Conservation (phyloP, 2,329 filamentous ascomycete species). For the Apiospora hydei region DNA sequence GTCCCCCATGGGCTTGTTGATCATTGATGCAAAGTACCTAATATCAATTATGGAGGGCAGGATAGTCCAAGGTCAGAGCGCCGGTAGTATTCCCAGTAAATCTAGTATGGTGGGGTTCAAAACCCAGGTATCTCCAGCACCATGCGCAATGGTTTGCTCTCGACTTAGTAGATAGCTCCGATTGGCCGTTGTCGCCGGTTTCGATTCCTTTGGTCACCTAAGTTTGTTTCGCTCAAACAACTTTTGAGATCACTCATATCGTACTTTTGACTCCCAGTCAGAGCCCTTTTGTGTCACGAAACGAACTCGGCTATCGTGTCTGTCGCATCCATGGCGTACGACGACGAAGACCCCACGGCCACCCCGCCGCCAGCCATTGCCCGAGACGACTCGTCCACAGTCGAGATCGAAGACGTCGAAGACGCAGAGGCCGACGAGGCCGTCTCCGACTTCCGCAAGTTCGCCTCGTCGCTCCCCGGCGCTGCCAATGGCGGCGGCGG, state of each 20-base stretch:
- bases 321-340: slow-evolving; percentile 31
- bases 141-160: neutral
- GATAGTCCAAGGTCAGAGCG: no score
- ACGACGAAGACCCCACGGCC: slow-evolving; percentile 49
- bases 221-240: neutral
- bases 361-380: slow-evolving; percentile 24
- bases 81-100: no score
- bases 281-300: neutral
- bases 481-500: neutral
- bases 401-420: neutral
- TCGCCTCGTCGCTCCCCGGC: slow-evolving; percentile 54
- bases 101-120: no score
- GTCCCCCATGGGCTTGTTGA: no score
- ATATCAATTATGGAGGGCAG: no score
- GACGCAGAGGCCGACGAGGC: slow-evolving; percentile 25
- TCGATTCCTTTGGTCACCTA: no score
- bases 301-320: neutral
- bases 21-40: no score
- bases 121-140: neutral
- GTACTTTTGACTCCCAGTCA: neutral
- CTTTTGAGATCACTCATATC: neutral
- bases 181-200: no score
- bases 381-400: slow-evolving; percentile 24
- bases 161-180: no score
- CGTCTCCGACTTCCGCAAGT: slow-evolving; percentile 79